Evolutionary conservation across 2,329 filamentous ascomycete species (phyloP), one percentile per base, ranked within the genome.

Genomic region (Cryoendolithus antarcticus): DNA sequence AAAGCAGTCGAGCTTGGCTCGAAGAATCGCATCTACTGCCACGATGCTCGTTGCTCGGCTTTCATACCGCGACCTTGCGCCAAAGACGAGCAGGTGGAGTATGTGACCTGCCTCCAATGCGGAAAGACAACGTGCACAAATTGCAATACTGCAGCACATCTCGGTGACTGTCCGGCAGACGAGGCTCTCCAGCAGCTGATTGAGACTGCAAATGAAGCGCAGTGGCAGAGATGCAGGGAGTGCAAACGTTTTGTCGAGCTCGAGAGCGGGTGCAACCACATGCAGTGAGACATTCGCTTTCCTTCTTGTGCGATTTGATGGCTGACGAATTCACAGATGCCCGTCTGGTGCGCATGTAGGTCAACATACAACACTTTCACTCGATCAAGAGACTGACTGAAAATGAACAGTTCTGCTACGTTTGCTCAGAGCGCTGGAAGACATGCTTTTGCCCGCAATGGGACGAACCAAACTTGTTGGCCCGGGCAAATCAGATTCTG

Each of bases 241-340:
- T 78, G 74, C 45, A 47, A 44, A 2, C 42, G 58, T 1, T 28
- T 77, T 9, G 61, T 78, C 0, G 71, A 75, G 52, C 54, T 74
- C 0, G 24, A 50, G 0, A n/a, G 29, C 0, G 74, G 74, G 1
- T 77, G 74, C 43, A 61, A 70, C 37, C 74, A 77, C 37, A 77
- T 77, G 3, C n/a, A n/a, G n/a, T n/a, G n/a, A n/a, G n/a, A 71
- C 44, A 73, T 77, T 46, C 50, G 69, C 66, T 62, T 19, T 54
- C 33, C 0, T 71, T 65, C 21, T 0, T 0, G 0, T 72, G 10
- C 4, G 4, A 36, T 10, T 37, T 10, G 40, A 21, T 4, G 9
- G 21, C 34, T 41, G n/a, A 38, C 36, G 15, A 19, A 4, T 30
- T 2, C 9, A 4, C 32, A 56, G 55, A 4, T 56, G 55, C 29